These are phyloP conservation scores for Chromosphaera perkinsii DNA, from an alignment of 208 protist genomes.

Conservation along the genomic window DNA sequence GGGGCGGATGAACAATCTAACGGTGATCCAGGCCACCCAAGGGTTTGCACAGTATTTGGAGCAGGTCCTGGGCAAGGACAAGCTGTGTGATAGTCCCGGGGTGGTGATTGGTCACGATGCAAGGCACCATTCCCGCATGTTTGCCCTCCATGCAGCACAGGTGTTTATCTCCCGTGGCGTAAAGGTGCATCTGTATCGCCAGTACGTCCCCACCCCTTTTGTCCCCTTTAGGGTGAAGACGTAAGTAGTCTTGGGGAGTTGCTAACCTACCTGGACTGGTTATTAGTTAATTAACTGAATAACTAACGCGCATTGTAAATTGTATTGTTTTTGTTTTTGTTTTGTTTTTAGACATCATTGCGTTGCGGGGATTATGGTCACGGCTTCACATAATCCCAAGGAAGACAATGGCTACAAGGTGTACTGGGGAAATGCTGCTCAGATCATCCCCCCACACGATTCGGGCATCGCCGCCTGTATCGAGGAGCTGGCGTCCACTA, in stretches of 20 bases:
- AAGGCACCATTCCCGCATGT: conserved; percentile 78
- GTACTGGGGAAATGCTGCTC: conserved; percentile 84
- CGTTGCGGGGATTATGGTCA: conserved; percentile 88
- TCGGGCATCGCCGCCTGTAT: conserved; percentile 78
- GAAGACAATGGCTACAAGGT: conserved; percentile 98
- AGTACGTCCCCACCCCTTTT: conserved; percentile 79
- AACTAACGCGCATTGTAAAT: no score
- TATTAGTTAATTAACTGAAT: no score
- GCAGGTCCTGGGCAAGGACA: neutral
- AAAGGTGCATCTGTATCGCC: conserved; percentile 72
- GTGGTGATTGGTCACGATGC: conserved; percentile 87
- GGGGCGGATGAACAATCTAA: conserved; percentile 88
- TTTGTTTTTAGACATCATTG: no score
- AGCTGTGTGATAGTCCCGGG: conserved; percentile 49
- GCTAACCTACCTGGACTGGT: no score
- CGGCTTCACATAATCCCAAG: conserved; percentile 97
- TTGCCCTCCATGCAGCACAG: conserved; percentile 73
- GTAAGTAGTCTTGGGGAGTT: no score
- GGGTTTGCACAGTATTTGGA: conserved; percentile 37
- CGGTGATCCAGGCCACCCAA: conserved; percentile 86
- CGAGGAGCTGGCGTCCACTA: no score
- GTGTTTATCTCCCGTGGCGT: conserved; percentile 73
- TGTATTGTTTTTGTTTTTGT: neutral
- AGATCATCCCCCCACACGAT: conserved; percentile 87
- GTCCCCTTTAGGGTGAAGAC: no score